Conservation (phyloP, 2,329 filamentous ascomycete genomes). For the Stagonosporopsis cucurbitacearum region DNA sequence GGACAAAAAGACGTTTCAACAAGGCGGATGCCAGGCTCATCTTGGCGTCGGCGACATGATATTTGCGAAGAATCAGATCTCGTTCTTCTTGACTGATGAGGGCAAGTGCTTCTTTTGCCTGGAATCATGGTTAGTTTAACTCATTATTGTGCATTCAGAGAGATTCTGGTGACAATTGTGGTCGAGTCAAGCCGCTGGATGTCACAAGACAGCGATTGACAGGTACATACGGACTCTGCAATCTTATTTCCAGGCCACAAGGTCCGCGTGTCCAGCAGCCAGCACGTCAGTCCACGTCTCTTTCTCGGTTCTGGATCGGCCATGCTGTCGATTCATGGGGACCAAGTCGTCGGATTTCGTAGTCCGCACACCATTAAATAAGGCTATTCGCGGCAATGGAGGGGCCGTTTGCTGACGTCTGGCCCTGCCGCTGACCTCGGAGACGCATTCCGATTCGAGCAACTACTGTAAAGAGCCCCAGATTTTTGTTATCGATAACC, state of each 20-base stretch:
- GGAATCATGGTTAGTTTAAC: conserved; percentile 9
- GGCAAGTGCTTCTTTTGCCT: conserved; percentile 53
- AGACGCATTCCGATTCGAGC: conserved; percentile 4
- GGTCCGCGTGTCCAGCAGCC: conserved; percentile 57
- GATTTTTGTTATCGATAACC: conserved; percentile 17
- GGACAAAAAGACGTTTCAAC: conserved; percentile 74
- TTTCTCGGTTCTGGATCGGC: conserved; percentile 13
- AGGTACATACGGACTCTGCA: conserved; percentile 20
- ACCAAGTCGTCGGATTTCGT: not conserved
- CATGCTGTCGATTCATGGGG: conserved; percentile 20
- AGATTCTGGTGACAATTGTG: not conserved
- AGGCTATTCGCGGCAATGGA: conserved; percentile 28
- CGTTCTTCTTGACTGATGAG: conserved; percentile 61
- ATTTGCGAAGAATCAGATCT: conserved; percentile 64
- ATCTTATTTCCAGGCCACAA: conserved; percentile 57
- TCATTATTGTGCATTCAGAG: not conserved
- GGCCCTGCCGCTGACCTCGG: conserved; percentile 3
- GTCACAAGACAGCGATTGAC: not conserved
- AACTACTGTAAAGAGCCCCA: conserved; percentile 1
- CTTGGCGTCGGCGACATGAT: conserved; percentile 74
- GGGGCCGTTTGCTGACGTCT: conserved; percentile 17
- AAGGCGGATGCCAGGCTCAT: conserved; percentile 75
- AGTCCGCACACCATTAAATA: not conserved
- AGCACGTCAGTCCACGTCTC: conserved; percentile 49
- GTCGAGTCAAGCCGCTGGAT: not conserved